Evolutionary conservation across 352 stramenopile genomes (phyloP), one percentile per base, ranked within the genome.

Genomic region (Discostella stelligera): DNA sequence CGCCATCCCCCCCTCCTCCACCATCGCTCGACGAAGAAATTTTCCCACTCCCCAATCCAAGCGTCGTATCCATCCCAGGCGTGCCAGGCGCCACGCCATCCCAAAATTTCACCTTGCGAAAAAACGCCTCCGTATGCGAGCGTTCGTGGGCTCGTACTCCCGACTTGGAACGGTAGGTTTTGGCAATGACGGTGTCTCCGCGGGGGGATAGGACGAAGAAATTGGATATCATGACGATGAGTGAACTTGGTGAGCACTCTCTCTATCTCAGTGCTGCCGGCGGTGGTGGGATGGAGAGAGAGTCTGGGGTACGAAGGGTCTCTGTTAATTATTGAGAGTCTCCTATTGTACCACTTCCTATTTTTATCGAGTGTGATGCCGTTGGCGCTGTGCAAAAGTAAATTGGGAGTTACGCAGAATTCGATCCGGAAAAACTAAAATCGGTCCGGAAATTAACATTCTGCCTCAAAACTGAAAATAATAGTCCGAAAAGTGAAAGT

Each of bases 21-120:
- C 37, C 37, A 21, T 74, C 64, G 30, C 41, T 49, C 52, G 18
- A 65, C 11, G 39, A 71, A 44, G n/a, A 44, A 27, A 52, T 44
- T 66, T 55, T 75, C 21, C 41, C 27, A 60, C 30, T 74, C 21
- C 39, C 52, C 21, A 68, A 50, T 21, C 64, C 73, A 20, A 76
- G 41, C 16, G 55, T 74, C 2, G 56, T 74, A 55, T 79, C 78
- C 80, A 72, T 86, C 1, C 69, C 66, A 5, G 66, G 71, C 21
- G 76, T 77, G 0, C 61, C 75, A 3, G 77, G 63, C n/a, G 70
- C 71, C 13, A 79, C 66, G n/a, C 84, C 85, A 66, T 98, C 95
- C 96, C 96, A 99, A 82, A 99, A 99, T 86, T 99, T 99, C 58
- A 98, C 95, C 84, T 98, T 98, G 63, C 96, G 95, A 90, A 99